These are phyloP conservation scores for Cairneyella variabilis DNA, from an alignment of 495 filamentous ascomycete genomes.

Conservation along the genomic window DNA sequence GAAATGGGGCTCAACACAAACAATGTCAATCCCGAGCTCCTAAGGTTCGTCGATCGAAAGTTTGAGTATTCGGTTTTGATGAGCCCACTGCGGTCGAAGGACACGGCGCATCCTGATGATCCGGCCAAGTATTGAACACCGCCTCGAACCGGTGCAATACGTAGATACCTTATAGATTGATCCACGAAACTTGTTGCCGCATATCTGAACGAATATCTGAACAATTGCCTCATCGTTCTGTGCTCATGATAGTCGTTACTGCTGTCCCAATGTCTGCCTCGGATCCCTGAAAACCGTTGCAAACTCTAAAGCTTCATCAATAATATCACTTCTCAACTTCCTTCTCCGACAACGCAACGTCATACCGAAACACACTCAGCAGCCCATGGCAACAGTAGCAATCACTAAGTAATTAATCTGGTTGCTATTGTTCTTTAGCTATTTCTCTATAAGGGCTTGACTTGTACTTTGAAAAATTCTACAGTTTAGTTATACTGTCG, in stretches of 20 bases:
- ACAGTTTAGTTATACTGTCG: too few relatives aligned
- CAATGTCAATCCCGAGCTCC: slow-evolving; percentile 15
- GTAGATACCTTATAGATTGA: slow-evolving; percentile 13
- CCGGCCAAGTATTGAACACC: slow-evolving; percentile 17
- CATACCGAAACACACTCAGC: too few relatives aligned
- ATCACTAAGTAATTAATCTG: too few relatives aligned
- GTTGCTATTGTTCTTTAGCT: too few relatives aligned
- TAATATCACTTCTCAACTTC: slow-evolving; percentile 6
- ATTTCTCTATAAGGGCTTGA: too few relatives aligned
- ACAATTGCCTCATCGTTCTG: slow-evolving; percentile 8
- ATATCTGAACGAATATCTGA: slow-evolving; percentile 13
- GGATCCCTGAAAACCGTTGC: slow-evolving; percentile 3
- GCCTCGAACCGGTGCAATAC: slow-evolving; percentile 13
- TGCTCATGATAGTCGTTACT: slow-evolving; percentile 7
- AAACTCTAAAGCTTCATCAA: slow-evolving; percentile 8
- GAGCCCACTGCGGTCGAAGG: slow-evolving; percentile 19
- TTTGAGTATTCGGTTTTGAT: slow-evolving; percentile 17
- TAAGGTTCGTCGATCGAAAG: slow-evolving; percentile 22
- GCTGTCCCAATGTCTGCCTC: slow-evolving; percentile 7
- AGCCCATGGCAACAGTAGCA: too few relatives aligned
- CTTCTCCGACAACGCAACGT: too few relatives aligned
- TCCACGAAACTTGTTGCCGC: slow-evolving; percentile 8
- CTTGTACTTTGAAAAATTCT: too few relatives aligned
- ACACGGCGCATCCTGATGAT: slow-evolving; percentile 19
- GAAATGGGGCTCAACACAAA: slow-evolving; percentile 20